Evolutionary conservation across 164 flowering plant genomes (phyloP).

Genomic region (Tetrastigma voinierianum): DNA sequence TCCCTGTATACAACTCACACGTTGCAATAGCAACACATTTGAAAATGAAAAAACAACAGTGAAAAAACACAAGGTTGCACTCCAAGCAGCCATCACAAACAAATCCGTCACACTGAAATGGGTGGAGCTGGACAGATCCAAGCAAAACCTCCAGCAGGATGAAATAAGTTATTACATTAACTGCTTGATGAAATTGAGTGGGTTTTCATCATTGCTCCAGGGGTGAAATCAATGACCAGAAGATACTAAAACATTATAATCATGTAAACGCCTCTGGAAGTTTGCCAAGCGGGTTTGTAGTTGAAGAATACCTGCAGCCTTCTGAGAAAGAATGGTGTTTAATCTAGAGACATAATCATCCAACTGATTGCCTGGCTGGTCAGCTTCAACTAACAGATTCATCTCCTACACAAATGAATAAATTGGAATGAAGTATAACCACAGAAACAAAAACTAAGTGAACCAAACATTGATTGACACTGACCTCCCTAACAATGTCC

Average conservation of each 20-base stretch:
- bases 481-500: conserved; percentile 71
- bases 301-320: conserved; percentile 66
- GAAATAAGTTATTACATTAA: not conserved
- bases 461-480: conserved; percentile 5
- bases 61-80: not conserved
- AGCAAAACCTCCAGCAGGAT: no score
- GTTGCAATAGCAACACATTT: no score
- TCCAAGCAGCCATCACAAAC: not conserved
- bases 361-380: conserved; percentile 76
- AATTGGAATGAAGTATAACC: not conserved
- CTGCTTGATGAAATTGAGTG: not conserved
- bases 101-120: not conserved
- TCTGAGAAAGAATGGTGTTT: conserved; percentile 67
- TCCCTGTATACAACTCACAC: no score
- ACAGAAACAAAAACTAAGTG: not conserved
- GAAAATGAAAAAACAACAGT: not conserved
- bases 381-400: conserved; percentile 67
- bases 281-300: conserved; percentile 62
- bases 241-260: conserved; percentile 58
- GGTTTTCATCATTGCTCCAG: not conserved
- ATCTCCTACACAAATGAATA: conserved; percentile 51
- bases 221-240: conserved; percentile 20
- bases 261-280: conserved; percentile 63
- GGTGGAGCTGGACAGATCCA: not conserved
- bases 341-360: conserved; percentile 62